Base-by-base conservation (phyloP, 495 filamentous ascomycete species). In the Corynascus novoguineensis region DNA sequence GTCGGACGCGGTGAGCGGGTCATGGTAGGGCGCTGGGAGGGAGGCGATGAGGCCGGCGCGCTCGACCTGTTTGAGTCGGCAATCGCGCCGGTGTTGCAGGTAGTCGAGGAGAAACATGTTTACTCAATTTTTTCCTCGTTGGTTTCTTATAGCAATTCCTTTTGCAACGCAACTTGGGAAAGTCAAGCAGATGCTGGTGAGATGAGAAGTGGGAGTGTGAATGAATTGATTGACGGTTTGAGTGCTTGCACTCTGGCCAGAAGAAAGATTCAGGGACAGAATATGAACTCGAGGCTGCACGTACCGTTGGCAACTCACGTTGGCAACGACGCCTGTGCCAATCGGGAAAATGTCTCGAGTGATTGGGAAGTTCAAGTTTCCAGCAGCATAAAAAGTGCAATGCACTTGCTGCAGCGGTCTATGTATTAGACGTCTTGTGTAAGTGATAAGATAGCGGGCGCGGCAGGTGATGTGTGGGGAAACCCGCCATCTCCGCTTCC, bases 51-150 rank as follows among this genome's bases (percentile, higher is more conserved):
- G 81, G 22, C 76, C 67, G 7, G 78, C 74, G 17, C 93, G 88
- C 62, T 93, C 83, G 35, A 77, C 63, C 67, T 92, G 88, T 75
- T 98, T 98, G 61, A 80, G 69, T 66, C 70, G 84, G 83, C 82
- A 85, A 65, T 83, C 79, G 40, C 75, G 78, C 34, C 73, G 72
- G 64, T 86, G 83, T 55, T 79, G 74, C 42, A 83, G 68, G 60
- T 86, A 85, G 59, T 82, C 79, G n/a, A 81, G 61, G 32, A 81
- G 68, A 64, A 78, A 80, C 53, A 79, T 73, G 70, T 76, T 83
- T 4, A n/a, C n/a, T n/a, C n/a, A n/a, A n/a, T 25, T 54, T 24
- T 17, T 31, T 28, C 25, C 2, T 32, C 1, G 9, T 45, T 34
- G 17, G n/a, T n/a, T n/a, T n/a, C n/a, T n/a, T n/a, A n/a, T n/a